Base-by-base conservation (phyloP, 495 filamentous ascomycete genomes). In the Xylaria intraflava region DNA sequence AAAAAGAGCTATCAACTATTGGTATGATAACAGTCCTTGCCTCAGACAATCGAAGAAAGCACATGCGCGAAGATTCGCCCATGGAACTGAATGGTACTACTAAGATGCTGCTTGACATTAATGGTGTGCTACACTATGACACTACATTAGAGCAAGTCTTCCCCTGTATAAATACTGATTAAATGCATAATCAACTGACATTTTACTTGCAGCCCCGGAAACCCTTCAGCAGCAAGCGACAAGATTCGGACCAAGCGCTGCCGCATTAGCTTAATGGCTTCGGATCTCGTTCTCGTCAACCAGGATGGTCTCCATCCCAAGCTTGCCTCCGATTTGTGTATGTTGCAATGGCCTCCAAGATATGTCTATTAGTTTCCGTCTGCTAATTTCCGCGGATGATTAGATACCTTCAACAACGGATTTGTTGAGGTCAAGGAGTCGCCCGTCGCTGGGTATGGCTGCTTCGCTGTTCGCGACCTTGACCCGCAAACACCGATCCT, bases 381-480 rank as follows among this genome's bases (percentile, higher is more conserved):
- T 3, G 2, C 14, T 36, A 19, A 24, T 19, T 29, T 43, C n/a
- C 20, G 29, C 19, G 12, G 43, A 26, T 27, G 20, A 0, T 7
- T 24, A 55, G 53, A 49, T 26, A 19, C 6, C 6, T 55, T 49
- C 46, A 43, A 49, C 8, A 55, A 55, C 16, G 46, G 43, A 30
- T 55, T 51, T n/a, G 55, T 69, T 16, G 40, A 62, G 22, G 44
- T 70, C 19, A 54, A 53, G 4, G 44, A 44, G 0, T 70, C 68
- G 10, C 36, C 17, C 0, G 17, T 53, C 0, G 60, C 62, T 8
- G 68, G 68, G 0, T 51, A 62, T n/a, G 68, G 68, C 14, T 56
- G 48, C 11, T 69, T 71, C 27, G 66, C 68, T 10, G 49, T 51
- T 0, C 26, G 45, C 2, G 56, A 64, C 24, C 56, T 71, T 38